A percentile compares a stretch with the other conserved stretches of the same genome.
phyloP scores from a whole-genome alignment of 768 basidiomycete genomes.

The Russula vinacea region DNA sequence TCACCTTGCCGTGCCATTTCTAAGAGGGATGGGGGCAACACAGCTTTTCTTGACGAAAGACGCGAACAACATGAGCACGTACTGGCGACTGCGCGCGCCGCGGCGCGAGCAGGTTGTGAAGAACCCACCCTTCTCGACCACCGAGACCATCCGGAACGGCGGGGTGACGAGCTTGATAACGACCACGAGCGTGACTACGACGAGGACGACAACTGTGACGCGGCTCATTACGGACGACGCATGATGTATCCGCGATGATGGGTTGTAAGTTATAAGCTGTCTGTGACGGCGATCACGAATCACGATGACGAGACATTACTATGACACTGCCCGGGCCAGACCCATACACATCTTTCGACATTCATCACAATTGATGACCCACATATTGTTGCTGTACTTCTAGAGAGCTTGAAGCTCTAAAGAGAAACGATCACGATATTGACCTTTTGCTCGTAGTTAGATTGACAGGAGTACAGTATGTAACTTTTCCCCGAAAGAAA shows the following conservation, averaged over 20 bases:
- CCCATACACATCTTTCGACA: background rate
- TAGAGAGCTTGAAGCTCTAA: background rate
- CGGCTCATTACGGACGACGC: conserved; percentile 23
- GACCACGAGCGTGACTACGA: conserved; percentile 28
- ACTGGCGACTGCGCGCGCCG: conserved; percentile 25
- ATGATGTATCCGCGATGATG: background rate
- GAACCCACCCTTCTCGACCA: conserved; percentile 24
- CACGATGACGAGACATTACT: background rate
- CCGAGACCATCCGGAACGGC: conserved; percentile 17
- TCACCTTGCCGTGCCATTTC: background rate
- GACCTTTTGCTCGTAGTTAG: background rate
- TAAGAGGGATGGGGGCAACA: background rate
- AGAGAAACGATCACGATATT: background rate
- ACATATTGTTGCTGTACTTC: background rate
- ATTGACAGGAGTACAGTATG: background rate
- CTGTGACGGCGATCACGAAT: background rate
- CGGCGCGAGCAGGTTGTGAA: conserved; percentile 29
- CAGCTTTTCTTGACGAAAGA: conserved; percentile 27
- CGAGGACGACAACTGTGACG: conserved; percentile 28
- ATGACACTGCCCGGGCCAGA: background rate
- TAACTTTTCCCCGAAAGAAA: too few species aligned
- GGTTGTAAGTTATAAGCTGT: background rate
- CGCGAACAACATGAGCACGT: conserved; percentile 24
- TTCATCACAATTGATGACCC: background rate
- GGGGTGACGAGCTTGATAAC: conserved; percentile 27